Percentiles rank a stretch among this genome's conserved stretches.
phyloP scores from a whole-genome alignment of 164 flowering plant species.

The Vitis rotundifolia region DNA sequence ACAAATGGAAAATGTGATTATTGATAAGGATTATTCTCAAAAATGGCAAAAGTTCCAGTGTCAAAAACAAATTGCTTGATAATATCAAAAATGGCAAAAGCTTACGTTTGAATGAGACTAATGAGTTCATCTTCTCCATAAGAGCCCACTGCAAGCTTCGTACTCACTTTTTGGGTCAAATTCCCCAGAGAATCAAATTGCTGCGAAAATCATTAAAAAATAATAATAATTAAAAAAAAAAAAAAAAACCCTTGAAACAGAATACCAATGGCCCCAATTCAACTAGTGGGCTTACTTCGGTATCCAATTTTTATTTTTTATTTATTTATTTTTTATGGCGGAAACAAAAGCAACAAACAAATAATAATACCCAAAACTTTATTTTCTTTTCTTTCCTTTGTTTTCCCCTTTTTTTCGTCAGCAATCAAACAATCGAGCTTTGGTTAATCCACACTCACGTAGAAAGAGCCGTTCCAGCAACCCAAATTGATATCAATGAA shows the following conservation, averaged over 20 bases:
- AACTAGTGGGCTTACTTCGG: too few species aligned
- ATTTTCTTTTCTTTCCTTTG: too few species aligned
- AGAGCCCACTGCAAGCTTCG: constrained; percentile 71
- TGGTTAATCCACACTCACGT: constrained; percentile 33
- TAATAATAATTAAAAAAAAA: not conserved
- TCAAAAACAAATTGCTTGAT: not conserved
- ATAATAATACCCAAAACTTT: too few species aligned
- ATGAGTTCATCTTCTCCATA: constrained; percentile 93
- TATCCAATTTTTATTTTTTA: too few species aligned
- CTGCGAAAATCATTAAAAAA: constrained; percentile 34
- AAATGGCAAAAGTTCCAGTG: not conserved
- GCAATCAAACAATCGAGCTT: not conserved
- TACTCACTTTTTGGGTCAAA: constrained; percentile 63
- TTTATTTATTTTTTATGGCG: too few species aligned
- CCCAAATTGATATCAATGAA: constrained; percentile 75
- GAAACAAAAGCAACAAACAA: too few species aligned
- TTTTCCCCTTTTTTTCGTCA: too few species aligned
- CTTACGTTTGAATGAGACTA: constrained; percentile 93
- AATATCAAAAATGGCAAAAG: not conserved
- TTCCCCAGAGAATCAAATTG: constrained; percentile 84
- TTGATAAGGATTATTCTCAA: not conserved
- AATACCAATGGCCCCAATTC: too few species aligned
- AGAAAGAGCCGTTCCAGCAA: constrained; percentile 71
- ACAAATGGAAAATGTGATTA: not conserved
- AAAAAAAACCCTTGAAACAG: not conserved